These are phyloP conservation scores for Quercus phellos DNA, from an alignment of 331 rosid species.

Conservation along the genomic window DNA sequence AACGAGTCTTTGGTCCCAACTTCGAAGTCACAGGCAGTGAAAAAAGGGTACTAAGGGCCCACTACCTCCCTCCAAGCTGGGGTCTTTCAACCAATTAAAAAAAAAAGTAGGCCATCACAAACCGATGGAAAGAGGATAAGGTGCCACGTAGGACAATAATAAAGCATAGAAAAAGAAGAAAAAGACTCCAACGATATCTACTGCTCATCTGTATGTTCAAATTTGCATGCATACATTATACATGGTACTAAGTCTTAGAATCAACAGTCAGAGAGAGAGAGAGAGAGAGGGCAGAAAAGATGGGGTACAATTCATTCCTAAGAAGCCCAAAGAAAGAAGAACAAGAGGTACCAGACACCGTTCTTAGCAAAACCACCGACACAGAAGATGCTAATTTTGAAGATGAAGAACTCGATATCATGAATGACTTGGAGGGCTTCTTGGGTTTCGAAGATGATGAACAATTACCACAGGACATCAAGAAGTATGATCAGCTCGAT, in stretches of 20 bases:
- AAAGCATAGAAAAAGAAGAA: background rate
- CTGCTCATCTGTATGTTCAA: background rate
- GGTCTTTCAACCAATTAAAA: slow-evolving; percentile 9
- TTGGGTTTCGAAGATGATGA: slow-evolving; percentile 34
- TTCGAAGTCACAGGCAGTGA: background rate
- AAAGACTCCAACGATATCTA: background rate
- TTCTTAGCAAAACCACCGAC: slow-evolving; percentile 12
- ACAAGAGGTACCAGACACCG: slow-evolving; percentile 48
- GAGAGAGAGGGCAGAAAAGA: slow-evolving; percentile 23
- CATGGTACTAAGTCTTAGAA: background rate
- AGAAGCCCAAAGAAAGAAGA: slow-evolving; percentile 75
- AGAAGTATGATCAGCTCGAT: slow-evolving; percentile 20
- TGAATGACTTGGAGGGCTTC: slow-evolving; percentile 47
- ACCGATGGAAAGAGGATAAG: slow-evolving; percentile 36
- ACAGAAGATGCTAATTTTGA: slow-evolving; percentile 11
- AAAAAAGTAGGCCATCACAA: background rate
- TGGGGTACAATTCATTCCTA: slow-evolving; percentile 46
- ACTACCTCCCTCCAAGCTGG: slow-evolving; percentile 15
- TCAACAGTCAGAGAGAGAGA: background rate
- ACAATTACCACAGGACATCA: background rate
- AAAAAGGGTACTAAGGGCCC: background rate
- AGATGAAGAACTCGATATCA: slow-evolving; percentile 36
- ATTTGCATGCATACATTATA: slow-evolving; percentile 4
- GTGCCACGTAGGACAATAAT: slow-evolving; percentile 18
- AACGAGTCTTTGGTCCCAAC: background rate